phyloP scores from a whole-genome alignment of 2,329 filamentous ascomycete species.

The Aspergillus fumigatiaffinis region DNA sequence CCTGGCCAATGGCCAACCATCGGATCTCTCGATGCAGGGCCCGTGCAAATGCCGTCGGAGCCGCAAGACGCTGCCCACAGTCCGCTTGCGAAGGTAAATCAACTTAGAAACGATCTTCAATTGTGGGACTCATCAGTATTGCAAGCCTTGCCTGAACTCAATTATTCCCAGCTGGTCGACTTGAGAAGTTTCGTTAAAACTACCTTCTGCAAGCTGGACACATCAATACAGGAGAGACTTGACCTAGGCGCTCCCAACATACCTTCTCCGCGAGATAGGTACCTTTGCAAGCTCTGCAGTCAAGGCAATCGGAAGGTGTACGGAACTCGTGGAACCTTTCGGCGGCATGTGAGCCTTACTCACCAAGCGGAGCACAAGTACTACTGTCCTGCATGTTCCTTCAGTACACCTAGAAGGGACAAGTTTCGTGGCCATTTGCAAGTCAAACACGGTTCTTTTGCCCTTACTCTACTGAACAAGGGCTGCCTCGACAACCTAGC shows the following conservation, averaged over 20 bases:
- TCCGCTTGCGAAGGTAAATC: not conserved
- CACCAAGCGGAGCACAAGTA: conserved; percentile 4
- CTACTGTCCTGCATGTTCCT: conserved; percentile 5
- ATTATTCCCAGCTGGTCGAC: not conserved
- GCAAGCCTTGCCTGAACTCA: not conserved
- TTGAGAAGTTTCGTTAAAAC: not conserved
- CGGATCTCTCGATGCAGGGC: not conserved
- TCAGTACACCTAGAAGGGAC: conserved; percentile 4
- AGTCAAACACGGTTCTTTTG: not conserved
- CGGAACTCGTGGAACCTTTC: conserved; percentile 3
- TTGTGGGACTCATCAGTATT: not conserved
- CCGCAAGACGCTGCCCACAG: not conserved
- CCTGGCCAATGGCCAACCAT: not conserved
- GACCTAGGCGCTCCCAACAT: not conserved
- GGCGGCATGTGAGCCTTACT: conserved; percentile 7
- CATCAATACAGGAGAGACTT: conserved; percentile 3
- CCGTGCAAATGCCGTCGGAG: not conserved
- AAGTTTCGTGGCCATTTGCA: conserved; percentile 9
- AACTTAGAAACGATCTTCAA: not conserved
- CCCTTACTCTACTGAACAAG: not conserved
- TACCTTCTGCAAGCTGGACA: not conserved
- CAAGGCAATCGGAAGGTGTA: not conserved
- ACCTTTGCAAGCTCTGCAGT: conserved; percentile 3
- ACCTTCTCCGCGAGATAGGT: not conserved
- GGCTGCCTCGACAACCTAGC: not conserved